Conservation (phyloP, 768 basidiomycete species). For the Amyloporia xantha region DNA sequence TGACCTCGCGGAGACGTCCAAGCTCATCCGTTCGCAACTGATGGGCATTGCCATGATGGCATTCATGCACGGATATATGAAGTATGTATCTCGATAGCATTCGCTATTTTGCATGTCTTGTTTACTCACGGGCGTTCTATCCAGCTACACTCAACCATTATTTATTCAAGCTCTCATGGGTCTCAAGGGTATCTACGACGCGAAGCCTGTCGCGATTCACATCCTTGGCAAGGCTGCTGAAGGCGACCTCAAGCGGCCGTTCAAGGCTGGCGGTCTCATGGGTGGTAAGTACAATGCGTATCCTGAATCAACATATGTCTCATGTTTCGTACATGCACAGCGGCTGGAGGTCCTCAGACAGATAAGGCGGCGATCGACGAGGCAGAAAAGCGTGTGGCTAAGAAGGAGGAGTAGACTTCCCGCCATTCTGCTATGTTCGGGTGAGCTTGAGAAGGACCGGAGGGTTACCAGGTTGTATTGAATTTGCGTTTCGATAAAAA, state of each 20-base stretch:
- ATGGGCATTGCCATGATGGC: conserved; percentile 34
- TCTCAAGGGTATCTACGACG: conserved; percentile 85
- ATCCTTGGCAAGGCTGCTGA: conserved; percentile 71
- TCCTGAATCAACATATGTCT: background rate
- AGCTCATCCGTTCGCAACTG: conserved; percentile 49
- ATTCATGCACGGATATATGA: conserved; percentile 90
- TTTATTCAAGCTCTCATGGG: conserved; percentile 96
- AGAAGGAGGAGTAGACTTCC: conserved; percentile 68
- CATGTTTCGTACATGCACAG: conserved; percentile 6
- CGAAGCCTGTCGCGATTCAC: conserved; percentile 79
- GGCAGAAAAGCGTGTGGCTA: conserved; percentile 79
- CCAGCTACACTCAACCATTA: conserved; percentile 82
- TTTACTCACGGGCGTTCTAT: background rate
- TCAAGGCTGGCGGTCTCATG: conserved; percentile 64
- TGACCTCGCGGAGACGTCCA: conserved; percentile 82
- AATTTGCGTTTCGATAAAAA: too few relatives aligned
- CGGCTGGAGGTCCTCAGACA: conserved; percentile 66
- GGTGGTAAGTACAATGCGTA: conserved; percentile 41
- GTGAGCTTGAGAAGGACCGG: too few relatives aligned
- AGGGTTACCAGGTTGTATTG: too few relatives aligned
- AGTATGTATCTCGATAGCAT: conserved; percentile 28
- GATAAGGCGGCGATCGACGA: conserved; percentile 83
- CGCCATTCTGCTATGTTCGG: too few relatives aligned
- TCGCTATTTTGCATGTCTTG: background rate
- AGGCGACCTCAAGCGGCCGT: conserved; percentile 87